Evolutionary conservation across 163 green algal species (phyloP).

Genomic region (Picocystis sp.): DNA sequence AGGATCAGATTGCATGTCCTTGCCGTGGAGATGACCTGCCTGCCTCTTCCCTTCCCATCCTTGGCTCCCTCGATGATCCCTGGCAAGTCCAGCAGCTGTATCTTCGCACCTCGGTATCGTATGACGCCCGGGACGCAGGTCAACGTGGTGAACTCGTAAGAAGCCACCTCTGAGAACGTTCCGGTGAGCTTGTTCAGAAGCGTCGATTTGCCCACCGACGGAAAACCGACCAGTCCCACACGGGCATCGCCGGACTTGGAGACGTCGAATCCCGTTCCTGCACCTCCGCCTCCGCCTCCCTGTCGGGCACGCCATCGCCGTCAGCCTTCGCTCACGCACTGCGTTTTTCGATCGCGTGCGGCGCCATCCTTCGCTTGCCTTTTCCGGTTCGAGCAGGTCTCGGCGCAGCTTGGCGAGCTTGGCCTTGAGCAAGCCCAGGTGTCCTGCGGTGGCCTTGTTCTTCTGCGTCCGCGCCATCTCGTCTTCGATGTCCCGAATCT

Average conservation of each 20-base stretch:
- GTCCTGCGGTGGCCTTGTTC: constrained; percentile 89
- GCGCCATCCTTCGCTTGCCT: constrained; percentile 16
- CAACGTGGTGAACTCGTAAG: constrained; percentile 97
- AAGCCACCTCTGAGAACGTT: constrained; percentile 81
- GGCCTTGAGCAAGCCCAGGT: constrained; percentile 85
- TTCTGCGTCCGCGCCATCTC: constrained; percentile 96
- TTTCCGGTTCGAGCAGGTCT: constrained; percentile 74
- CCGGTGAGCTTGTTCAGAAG: constrained; percentile 95
- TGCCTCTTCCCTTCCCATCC: constrained; percentile 91
- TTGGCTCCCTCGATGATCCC: constrained; percentile 98
- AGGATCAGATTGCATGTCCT: constrained; percentile 96
- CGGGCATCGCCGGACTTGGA: constrained; percentile 90
- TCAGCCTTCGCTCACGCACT: background rate
- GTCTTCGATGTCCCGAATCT: constrained; percentile 66
- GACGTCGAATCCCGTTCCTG: constrained; percentile 71
- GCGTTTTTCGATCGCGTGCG: constrained; percentile 27
- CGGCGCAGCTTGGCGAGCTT: constrained; percentile 92
- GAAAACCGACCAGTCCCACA: constrained; percentile 93
- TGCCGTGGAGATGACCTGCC: constrained; percentile 92
- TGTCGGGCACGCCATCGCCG: background rate
- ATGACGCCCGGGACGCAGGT: constrained; percentile 88
- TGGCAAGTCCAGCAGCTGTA: constrained; percentile 91
- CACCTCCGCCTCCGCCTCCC: background rate
- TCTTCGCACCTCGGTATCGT: constrained; percentile 60
- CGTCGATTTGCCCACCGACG: constrained; percentile 94